Base-by-base conservation (phyloP, 352 stramenopile species). In the Phytophthora chlamydospora region DNA sequence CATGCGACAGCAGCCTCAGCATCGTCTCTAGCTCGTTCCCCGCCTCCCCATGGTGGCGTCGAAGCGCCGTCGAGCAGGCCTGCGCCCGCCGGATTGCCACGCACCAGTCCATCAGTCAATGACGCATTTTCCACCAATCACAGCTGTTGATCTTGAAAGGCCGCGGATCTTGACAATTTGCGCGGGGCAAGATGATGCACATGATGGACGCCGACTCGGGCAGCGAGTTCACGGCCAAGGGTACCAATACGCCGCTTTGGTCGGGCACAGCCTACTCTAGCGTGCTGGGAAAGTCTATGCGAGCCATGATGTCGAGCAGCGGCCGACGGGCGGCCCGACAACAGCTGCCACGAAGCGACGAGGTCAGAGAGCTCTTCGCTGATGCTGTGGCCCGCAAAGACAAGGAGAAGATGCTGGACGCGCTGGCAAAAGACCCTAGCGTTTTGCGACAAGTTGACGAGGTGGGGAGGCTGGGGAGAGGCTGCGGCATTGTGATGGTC, bases 231-330 rank as follows among this genome's bases (percentile, higher is more conserved):
- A 39, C 51, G 19, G 10, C 50, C 11, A 58, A 36, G 24, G 39
- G 47, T 27, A 14, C 35, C 10, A 68, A 59, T 39, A 58, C 51
- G 12, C 50, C 45, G 14, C 49, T 64, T 17, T 64, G 58, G 58
- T 51, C 50, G 0, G 53, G 58, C 4, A 39, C 44, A 46, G 51
- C 45, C 35, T 86, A 85, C 57, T 83, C 78, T 38, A 78, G 58
- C 12, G 63, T 63, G 31, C 68, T 89, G 10, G 66, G 65, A 16
- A 87, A 78, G 47, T 89, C 80, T 32, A 73, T 88, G 62, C 69
- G 70, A 51, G 79, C 70, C 43, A 89, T 89, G 58, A 87, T 89
- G 34, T 35, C 58, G 11, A 49, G 46, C n/a, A 65, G 44, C 39
- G 61, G 62, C 7, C 35, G 66, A 24, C 47, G 45, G 11, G 50